Conservation (phyloP, 176 grass and related monocot species). For the Otatea glauca region DNA sequence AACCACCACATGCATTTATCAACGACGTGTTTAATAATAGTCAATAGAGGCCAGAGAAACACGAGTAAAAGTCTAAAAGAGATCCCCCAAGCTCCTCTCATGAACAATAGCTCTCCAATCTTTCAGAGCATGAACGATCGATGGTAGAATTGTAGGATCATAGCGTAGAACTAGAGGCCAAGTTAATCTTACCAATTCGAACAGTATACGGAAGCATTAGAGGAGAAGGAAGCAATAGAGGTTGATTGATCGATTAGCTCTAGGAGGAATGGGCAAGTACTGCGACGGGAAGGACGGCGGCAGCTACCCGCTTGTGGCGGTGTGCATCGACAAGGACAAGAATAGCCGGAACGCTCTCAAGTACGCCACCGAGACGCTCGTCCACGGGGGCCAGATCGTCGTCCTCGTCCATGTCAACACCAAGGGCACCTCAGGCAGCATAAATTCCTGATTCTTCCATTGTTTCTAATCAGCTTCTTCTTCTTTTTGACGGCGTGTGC, state of each 20-base stretch:
- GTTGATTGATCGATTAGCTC: not conserved
- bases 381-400: slow-evolving; percentile 68
- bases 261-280: slow-evolving; percentile 44
- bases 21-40: slow-evolving; percentile 49
- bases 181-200: not conserved
- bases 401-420: slow-evolving; percentile 81
- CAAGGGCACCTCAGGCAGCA: slow-evolving; percentile 60
- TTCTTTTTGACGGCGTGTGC: too few relatives aligned
- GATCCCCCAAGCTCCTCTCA: slow-evolving; percentile 18
- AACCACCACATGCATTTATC: not conserved
- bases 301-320: slow-evolving; percentile 71
- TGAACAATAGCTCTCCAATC: not conserved
- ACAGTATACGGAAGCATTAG: not conserved
- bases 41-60: slow-evolving; percentile 41
- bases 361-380: slow-evolving; percentile 69
- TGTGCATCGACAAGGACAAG: slow-evolving; percentile 88
- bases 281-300: slow-evolving; percentile 40
- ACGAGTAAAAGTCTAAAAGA: slow-evolving; percentile 35
- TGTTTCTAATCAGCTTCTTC: not conserved
- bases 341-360: slow-evolving; percentile 82
- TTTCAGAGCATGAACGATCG: not conserved
- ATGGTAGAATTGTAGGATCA: slow-evolving; percentile 1
- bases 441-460: not conserved
- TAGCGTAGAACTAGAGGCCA: slow-evolving; percentile 20
- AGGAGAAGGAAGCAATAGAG: not conserved